These are phyloP conservation scores for Podospora bellae-mahoneyi DNA, from an alignment of 495 filamentous ascomycete species.

Conservation along the genomic window DNA sequence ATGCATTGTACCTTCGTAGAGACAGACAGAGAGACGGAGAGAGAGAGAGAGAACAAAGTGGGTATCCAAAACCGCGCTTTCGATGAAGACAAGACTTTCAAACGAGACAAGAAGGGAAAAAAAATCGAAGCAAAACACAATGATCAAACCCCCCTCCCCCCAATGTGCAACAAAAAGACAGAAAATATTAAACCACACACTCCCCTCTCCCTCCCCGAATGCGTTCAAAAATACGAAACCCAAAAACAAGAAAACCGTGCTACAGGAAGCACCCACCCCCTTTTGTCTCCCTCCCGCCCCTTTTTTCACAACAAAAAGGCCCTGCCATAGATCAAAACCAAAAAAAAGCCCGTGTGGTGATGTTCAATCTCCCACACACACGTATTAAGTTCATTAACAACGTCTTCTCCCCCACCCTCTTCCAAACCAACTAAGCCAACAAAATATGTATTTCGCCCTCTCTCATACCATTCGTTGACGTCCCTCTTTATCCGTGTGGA, in stretches of 20 bases:
- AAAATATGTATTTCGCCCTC: not conserved
- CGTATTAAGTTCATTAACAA: not conserved
- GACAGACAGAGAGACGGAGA: too few relatives aligned
- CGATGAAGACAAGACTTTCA: constrained; percentile 3
- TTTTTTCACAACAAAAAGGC: not conserved
- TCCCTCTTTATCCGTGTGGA: not conserved
- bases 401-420: not conserved
- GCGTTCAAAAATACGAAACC: not conserved
- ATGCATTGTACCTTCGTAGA: too few relatives aligned
- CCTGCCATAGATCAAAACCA: not conserved
- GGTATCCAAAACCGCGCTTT: constrained; percentile 1
- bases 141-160: not conserved
- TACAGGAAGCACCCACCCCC: not conserved
- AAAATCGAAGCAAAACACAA: not conserved
- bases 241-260: not conserved
- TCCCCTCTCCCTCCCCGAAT: not conserved
- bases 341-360: not conserved
- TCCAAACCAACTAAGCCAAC: not conserved
- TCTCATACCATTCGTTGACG: not conserved
- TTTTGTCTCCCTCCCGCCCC: not conserved
- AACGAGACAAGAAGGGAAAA: constrained; percentile 6
- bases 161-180: not conserved
- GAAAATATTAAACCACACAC: not conserved
- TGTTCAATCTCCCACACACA: not conserved
- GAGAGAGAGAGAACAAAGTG: not conserved